A percentile compares a stretch with the other conserved stretches of the same genome.
Evolutionary conservation across 2,329 filamentous ascomycete genomes (phyloP).

Genomic region (Paecilomyces fulvus): DNA sequence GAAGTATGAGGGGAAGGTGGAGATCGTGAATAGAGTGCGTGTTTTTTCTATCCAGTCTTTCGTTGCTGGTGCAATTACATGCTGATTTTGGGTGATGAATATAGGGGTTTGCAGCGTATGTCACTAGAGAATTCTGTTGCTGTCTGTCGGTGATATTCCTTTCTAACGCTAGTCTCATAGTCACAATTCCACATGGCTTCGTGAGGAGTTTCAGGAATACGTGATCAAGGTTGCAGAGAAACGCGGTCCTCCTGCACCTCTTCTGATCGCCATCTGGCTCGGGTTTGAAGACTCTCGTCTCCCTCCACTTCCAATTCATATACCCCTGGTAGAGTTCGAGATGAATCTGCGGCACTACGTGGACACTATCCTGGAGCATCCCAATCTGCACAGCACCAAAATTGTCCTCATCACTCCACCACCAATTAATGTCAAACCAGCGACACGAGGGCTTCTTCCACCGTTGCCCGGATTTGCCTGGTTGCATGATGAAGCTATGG

Average conservation of each 20-base stretch:
- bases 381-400: constrained; percentile 21
- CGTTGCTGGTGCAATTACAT: neutral
- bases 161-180: constrained; percentile 1
- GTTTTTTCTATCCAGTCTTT: neutral
- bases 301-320: constrained; percentile 13
- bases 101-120: neutral
- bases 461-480: neutral
- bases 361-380: constrained; percentile 22
- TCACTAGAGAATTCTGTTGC: neutral
- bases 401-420: constrained; percentile 31
- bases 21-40: constrained; percentile 13
- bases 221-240: constrained; percentile 6
- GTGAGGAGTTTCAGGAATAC: constrained; percentile 4
- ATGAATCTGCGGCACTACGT: constrained; percentile 27
- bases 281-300: constrained; percentile 33
- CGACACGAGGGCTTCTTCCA: constrained; percentile 1
- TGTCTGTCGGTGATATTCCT: no score
- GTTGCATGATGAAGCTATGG: constrained; percentile 4
- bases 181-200: constrained; percentile 9
- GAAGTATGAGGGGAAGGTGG: constrained; percentile 12
- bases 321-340: constrained; percentile 25
- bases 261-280: constrained; percentile 33
- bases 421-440: constrained; percentile 21
- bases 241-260: constrained; percentile 14
- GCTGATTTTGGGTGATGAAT: no score